phyloP scores from a whole-genome alignment of 371 early-diverging fungal genomes.

The Mycotypha africana region DNA sequence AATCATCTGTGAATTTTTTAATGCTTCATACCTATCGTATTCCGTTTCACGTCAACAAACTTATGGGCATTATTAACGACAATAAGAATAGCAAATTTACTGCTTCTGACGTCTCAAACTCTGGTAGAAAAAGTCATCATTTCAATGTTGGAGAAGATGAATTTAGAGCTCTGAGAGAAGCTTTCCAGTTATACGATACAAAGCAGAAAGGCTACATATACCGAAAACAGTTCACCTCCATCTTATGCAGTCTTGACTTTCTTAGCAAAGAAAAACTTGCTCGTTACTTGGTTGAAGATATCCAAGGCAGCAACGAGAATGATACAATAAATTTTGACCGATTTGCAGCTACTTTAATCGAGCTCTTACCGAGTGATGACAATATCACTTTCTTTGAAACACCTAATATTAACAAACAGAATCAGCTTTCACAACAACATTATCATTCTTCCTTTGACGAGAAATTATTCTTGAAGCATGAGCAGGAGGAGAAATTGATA shows the following conservation, averaged over 20 bases:
- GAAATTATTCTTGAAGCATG: too few relatives aligned
- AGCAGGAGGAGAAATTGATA: too few relatives aligned
- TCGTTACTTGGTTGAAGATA: slow-evolving; percentile 40
- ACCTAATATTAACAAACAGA: slow-evolving; percentile 1
- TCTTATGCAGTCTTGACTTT: slow-evolving; percentile 68
- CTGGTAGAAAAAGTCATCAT: too few relatives aligned
- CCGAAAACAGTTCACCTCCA: slow-evolving; percentile 55
- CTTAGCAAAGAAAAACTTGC: slow-evolving; percentile 26
- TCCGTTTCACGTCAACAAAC: too few relatives aligned
- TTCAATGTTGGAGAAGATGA: too few relatives aligned
- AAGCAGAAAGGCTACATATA: slow-evolving; percentile 53
- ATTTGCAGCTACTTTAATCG: slow-evolving; percentile 61
- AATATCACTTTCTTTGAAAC: slow-evolving; percentile 3
- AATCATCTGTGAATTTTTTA: too few relatives aligned
- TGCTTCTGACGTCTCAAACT: too few relatives aligned
- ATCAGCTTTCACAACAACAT: slow-evolving; percentile 41
- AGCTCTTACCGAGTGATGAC: slow-evolving; percentile 9
- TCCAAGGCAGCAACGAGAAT: slow-evolving; percentile 40
- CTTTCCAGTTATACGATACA: slow-evolving; percentile 52
- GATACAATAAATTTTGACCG: slow-evolving; percentile 60
- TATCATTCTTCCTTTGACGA: too few relatives aligned
- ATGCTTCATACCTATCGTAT: too few relatives aligned
- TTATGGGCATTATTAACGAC: too few relatives aligned
- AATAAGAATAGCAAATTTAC: too few relatives aligned
- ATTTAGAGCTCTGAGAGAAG: slow-evolving; percentile 14